These are phyloP conservation scores for Alternaria angustiovoidea DNA, from an alignment of 2,329 filamentous ascomycete genomes.

Conservation along the genomic window DNA sequence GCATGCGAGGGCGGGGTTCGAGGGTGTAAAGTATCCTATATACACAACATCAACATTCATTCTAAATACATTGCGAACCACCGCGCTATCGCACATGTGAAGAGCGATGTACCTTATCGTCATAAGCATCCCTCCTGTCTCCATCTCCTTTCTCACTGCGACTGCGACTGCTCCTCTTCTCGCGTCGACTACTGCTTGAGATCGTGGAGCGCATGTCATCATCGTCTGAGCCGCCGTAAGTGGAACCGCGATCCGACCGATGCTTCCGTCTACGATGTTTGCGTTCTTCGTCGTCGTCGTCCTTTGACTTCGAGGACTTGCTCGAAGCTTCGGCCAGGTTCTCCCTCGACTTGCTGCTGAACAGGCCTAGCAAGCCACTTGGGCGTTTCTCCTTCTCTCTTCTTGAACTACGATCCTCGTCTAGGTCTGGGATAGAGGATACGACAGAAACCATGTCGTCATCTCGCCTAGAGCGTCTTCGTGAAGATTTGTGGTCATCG, in stretches of 20 bases:
- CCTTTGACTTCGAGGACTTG: constrained; percentile 44
- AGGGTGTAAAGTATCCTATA: constrained; percentile 42
- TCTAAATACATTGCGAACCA: constrained; percentile 40
- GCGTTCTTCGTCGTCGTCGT: constrained; percentile 51
- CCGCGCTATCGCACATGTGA: constrained; percentile 38
- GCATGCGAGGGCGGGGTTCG: constrained; percentile 35
- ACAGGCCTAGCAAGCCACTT: constrained; percentile 56
- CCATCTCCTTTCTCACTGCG: constrained; percentile 46
- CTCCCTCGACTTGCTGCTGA: constrained; percentile 57
- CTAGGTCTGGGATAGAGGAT: constrained; percentile 51
- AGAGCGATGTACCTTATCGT: constrained; percentile 50
- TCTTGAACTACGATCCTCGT: constrained; percentile 49
- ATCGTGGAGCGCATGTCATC: constrained; percentile 48
- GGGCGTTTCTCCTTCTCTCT: constrained; percentile 55
- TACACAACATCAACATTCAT: constrained; percentile 43
- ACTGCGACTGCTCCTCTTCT: constrained; percentile 54
- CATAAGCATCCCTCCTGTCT: constrained; percentile 45
- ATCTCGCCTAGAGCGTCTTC: constrained; percentile 53
- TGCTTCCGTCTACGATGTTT: constrained; percentile 58
- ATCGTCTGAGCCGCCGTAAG: constrained; percentile 51
- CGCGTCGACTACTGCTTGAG: constrained; percentile 47
- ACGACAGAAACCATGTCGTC: constrained; percentile 54
- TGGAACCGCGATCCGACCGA: constrained; percentile 49
- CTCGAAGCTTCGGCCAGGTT: constrained; percentile 42
- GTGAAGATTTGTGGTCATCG: constrained; percentile 50